Base-by-base conservation (phyloP, 768 basidiomycete genomes). In the Trametes cinnabarina region DNA sequence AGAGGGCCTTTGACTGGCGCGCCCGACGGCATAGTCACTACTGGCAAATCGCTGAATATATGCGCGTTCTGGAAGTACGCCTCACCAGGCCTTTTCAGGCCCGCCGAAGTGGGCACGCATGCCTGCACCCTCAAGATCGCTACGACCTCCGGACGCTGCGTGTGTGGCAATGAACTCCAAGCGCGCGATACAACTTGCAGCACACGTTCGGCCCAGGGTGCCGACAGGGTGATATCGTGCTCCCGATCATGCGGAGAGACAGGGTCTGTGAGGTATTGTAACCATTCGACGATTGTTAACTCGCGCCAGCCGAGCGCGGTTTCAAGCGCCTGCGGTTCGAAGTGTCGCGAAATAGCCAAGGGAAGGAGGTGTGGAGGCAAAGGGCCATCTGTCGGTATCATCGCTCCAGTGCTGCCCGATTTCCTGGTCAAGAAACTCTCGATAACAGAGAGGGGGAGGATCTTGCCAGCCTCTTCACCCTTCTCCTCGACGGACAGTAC, bases 31-130 rank as follows among this genome's bases (percentile, higher is more conserved):
- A 97, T 74, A 1, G 75, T 80, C 6, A 94, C 85, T 41, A 92
- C 81, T 0, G 95, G 86, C 25, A 96, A 77, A 69, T 98, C 95
- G n/a, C 83, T 80, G 69, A 99, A 98, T 43, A 98, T 76, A 65
- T 91, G 85, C 41, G 88, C 92, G 59, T 84, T 92, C 11, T 88
- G 75, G 68, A 97, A 95, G 72, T 97, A 98, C 3, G 89, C 74
- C 56, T 92, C 83, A 8, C 74, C 73, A 0, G 95, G 92, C 37
- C 72, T 66, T 59, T 83, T 86, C 75, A 95, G 80, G 7, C 96
- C 96, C 15, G 72, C 74, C 20, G 82, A 72, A 9, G 78, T 79
- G 56, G 75, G 87, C 3, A 88, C 73, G 61, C 83, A 83, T 2
- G 76, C 51, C 34, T 78, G 74, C 10, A 71, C 67, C 41, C 73